Conservation (phyloP, 176 grass and related monocot species). For the Lolium perenne region DNA sequence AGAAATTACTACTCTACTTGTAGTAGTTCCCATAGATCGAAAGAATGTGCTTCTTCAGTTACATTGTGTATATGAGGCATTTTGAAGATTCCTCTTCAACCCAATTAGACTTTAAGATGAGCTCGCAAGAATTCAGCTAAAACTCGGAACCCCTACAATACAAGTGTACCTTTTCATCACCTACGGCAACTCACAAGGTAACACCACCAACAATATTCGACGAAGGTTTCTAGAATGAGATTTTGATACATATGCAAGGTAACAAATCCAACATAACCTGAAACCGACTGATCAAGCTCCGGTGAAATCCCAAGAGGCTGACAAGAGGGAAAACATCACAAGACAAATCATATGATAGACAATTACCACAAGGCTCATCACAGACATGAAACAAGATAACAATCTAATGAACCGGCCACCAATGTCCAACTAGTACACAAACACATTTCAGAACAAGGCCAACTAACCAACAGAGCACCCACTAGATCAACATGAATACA, state of each 20-base stretch:
- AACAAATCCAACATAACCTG: neutral
- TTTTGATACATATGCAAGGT: neutral
- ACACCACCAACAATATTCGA: neutral
- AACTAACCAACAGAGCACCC: neutral
- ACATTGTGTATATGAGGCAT: neutral
- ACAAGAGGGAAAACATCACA: neutral
- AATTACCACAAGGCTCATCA: neutral
- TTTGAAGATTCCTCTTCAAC: neutral
- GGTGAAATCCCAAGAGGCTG: neutral
- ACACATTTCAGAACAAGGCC: neutral
- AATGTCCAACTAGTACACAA: neutral
- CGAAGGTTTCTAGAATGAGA: neutral
- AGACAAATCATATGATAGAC: neutral
- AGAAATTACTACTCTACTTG: neutral
- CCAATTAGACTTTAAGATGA: neutral
- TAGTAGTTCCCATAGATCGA: neutral
- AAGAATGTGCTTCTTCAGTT: too few species aligned
- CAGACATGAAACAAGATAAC: neutral
- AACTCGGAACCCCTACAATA: neutral
- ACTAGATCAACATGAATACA: neutral
- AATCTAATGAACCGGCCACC: neutral
- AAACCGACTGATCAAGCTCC: neutral
- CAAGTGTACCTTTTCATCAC: neutral
- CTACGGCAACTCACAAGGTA: neutral
- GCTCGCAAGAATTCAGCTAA: neutral